Base-by-base conservation (phyloP, 805 yeast species). In the Pichia manshurica region DNA sequence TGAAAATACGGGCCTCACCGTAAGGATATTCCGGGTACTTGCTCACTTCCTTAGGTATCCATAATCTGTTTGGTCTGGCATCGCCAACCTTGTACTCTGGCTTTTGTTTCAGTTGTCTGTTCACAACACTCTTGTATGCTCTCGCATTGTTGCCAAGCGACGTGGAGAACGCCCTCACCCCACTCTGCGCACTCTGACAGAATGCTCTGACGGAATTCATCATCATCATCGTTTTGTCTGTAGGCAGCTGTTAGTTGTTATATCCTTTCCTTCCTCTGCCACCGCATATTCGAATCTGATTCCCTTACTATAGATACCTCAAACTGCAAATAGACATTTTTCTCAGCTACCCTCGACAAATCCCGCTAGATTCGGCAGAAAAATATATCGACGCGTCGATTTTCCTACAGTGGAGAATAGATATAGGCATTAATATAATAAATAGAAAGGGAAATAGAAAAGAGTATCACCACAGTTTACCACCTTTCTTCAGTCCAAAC, bases 1-100 rank as follows among this genome's bases (percentile, higher is more conserved):
- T 89, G 71, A 81, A 91, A 52, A 79, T 74, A 45, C 71, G 68
- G 3, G 96, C 75, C 50, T 85, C 89, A 23, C 91, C 91, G 66
- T 83, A 91, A 45, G 86, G 82, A 62, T 85, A 85, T 9, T 73
- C 81, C 10, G 93, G 93, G 54, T 71, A 72, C 41, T 70, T 56
- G 19, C 70, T 63, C 25, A 62, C 65, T 49, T 67, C 63, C 36
- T 63, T 63, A 25, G 85, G 83, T 41, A 78, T 63, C 50, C 60
- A 58, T 6, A 64, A 45, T 15, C 57, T 53, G 33, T 55, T 39
- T 38, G 82, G 81, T 56, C 66, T 73, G 5, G 67, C 61, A 54
- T 79, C 86, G 34, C 87, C 87, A 34, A 72, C 74, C 44, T 73
- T 53, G 45, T 72, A 70, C n/a, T 62, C 67, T 10, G 74, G 74